phyloP scores from a whole-genome alignment of 805 yeast species.

The Sporopachydermia lactativora region DNA sequence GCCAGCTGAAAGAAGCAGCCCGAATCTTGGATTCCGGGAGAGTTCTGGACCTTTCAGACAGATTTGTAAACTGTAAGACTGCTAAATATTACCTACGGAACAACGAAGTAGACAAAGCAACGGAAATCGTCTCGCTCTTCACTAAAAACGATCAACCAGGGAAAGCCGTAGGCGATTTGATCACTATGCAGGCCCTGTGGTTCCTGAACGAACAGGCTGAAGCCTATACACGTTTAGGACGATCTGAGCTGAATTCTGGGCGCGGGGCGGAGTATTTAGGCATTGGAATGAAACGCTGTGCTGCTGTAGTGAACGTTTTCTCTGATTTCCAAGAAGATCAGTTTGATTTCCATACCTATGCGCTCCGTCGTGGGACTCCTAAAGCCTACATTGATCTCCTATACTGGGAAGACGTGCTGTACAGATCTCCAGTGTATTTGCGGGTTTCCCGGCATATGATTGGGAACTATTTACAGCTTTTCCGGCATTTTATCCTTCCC shows the following conservation, averaged over 20 bases:
- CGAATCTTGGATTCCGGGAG: conserved; percentile 58
- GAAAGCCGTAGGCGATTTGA: conserved; percentile 81
- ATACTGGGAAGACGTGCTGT: conserved; percentile 71
- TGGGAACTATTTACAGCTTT: conserved; percentile 33
- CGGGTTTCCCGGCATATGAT: conserved; percentile 57
- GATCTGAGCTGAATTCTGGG: conserved; percentile 22
- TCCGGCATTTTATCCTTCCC: background rate
- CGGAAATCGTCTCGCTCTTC: conserved; percentile 60
- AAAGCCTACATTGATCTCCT: conserved; percentile 68
- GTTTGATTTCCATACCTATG: conserved; percentile 86
- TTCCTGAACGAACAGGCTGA: conserved; percentile 76
- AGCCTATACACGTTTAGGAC: conserved; percentile 52
- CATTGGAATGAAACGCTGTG: conserved; percentile 66
- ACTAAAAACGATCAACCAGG: conserved; percentile 70
- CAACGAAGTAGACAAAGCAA: conserved; percentile 57
- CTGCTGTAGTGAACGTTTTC: conserved; percentile 51
- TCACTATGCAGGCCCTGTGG: conserved; percentile 87
- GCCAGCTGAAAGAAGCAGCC: conserved; percentile 49
- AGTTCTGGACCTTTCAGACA: conserved; percentile 68
- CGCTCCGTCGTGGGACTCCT: conserved; percentile 82
- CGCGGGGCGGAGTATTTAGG: conserved; percentile 32
- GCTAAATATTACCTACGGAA: conserved; percentile 76
- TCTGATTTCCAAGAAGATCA: conserved; percentile 70
- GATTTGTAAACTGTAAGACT: conserved; percentile 81
- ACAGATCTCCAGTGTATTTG: conserved; percentile 53